Evolutionary conservation across 2,329 filamentous ascomycete species (phyloP), one percentile per base, ranked within the genome.

Genomic region (Aureobasidium sp.): DNA sequence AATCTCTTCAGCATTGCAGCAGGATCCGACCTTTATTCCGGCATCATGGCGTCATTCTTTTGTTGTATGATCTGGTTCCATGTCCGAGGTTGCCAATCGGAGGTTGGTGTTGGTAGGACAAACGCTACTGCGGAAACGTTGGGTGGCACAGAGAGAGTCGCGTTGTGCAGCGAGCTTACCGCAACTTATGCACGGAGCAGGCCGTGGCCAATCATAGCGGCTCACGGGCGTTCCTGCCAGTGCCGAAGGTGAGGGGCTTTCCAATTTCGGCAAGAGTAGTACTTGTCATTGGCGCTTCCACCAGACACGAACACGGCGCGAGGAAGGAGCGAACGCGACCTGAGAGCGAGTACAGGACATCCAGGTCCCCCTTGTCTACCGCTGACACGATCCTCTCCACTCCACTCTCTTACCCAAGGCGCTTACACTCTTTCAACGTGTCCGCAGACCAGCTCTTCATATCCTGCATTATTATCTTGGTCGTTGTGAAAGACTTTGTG

Each of bases 21-120:
- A n/a, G 6, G 27, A 45, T 36, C 5, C 15, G n/a, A 36, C 13
- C 6, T 42, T 4, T 13, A 15, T 36, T 27, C 29, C n/a, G 36
- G 53, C n/a, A 25, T 45, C 7, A 32, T 45, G 9, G 41, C 39
- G 41, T 57, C 53, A 57, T 45, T 7, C 9, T 25, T 44, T 36
- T 10, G 11, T 36, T 5, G 4, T 4, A 44, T 34, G 32, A 25
- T 16, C n/a, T 57, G 53, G 27, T 41, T 36, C 41, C 27, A 21
- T 34, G 4, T 57, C 36, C 16, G 41, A 57, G 16, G 39, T 44
- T 57, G 11, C 39, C 53, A 36, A 13, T 45, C 34, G 41, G 53
- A 45, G 41, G 53, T 57, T 57, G 53, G 53, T 34, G 53, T 45
- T 57, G 53, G 53, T 57, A 45, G 53, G 53, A 57, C 53, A 45